Base-by-base conservation (phyloP, 1,284 basidiomycete species). In the Austropuccinia psidii region DNA sequence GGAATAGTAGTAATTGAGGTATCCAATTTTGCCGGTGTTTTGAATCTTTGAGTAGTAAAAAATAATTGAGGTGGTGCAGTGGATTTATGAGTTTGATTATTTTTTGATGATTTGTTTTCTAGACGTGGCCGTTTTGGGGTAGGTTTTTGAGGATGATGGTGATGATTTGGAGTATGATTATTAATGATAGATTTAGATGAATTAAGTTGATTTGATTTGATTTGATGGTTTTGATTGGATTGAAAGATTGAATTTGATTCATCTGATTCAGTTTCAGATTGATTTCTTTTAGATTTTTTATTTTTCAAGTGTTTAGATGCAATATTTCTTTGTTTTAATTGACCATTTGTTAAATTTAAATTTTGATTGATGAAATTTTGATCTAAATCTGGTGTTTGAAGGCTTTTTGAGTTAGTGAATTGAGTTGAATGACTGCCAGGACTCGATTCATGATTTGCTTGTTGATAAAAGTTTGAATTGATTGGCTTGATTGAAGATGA, bases 11-110 rank as follows among this genome's bases (percentile, higher is more conserved):
- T 65, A 1, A 19, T 47, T 19, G 61, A 65, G 2, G 61, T 17
- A 47, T 67, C 49, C 13, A 2, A 21, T 50, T 54, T 50, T 17
- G 33, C 49, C 17, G 64, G 64, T 17, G 64, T 67, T 9, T 37
- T 35, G 29, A 54, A 67, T 8, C 49, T 11, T n/a, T 54, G 31
- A 19, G 49, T 67, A 1, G 64, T 67, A 24, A 67, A 67, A 35
- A 67, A 67, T 0, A 67, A 21, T 7, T 41, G n/a, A 13, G 64
- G 50, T 13, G 61, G n/a, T 21, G 27, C 4, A 49, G 45, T 17
- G 39, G 61, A 19, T 11, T 29, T 17, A 27, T 27, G 21, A 45
- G 61, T 17, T 45, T 49, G 41, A 21, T 31, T 33, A 47, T 27
- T 49, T n/a, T 21, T 65, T 33, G 61, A 33, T 17, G 27, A 35